Base-by-base conservation (phyloP, 1,139 yeast genomes). In the Lodderomyces theae region DNA sequence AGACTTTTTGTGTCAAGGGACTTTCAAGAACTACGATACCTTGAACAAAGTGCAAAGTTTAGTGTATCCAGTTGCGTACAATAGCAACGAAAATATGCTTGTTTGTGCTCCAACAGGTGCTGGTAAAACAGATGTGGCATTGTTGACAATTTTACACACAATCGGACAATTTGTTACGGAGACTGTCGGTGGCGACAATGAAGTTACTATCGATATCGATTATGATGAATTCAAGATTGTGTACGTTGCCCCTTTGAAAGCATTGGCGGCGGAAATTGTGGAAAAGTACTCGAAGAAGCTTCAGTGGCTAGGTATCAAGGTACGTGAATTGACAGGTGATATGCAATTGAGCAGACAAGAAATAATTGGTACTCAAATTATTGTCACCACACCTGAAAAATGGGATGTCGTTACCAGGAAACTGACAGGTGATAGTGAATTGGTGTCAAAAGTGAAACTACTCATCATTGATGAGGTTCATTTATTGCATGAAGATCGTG, bases 81-180 rank as follows among this genome's bases (percentile, higher is more conserved):
- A 84, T 42, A 85, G 97, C 5, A 90, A 88, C 60, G 97, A 90
- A 52, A 92, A 94, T 55, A 86, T 94, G 96, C 72, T 92, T 39
- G 90, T 92, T 2, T 92, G 98, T 77, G 99, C 99, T 0, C 99
- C 99, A 2, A 92, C 99, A 0, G 98, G 99, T 72, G 97, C 98
- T 6, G 99, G 99, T 75, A 92, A 92, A 57, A 94, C 99, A 0
- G 97, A 94, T 60, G 96, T 94, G 31, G 99, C 99, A 0, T 66
- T 94, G 53, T 66, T 92, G 32, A 74, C 97, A 0, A 81, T 92
- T 53, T 68, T 94, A 41, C 87, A 85, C 52, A 79, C 94, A 0
- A 83, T 92, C n/a, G 77, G 81, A 34, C 92, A 87, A 55, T 79
- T 66, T 52, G 66, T 74, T 8, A 72, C 72, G 25, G 84, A 67